A percentile compares a stretch with the other conserved stretches of the same genome.
Conservation (phyloP, 2,329 filamentous ascomycete species). For the Colletotrichum coccodes region DNA sequence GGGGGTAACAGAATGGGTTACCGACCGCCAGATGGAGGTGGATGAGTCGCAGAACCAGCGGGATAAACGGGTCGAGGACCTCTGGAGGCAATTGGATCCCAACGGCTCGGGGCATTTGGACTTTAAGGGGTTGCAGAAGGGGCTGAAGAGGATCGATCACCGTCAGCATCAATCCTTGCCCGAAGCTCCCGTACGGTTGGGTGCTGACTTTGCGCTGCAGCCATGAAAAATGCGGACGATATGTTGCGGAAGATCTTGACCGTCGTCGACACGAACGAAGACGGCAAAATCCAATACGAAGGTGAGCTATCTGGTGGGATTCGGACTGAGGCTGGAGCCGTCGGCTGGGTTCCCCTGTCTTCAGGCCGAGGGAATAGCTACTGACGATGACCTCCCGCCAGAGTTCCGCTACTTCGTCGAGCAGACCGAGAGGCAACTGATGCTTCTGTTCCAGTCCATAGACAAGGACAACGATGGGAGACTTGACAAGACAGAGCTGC, state of each 20-base stretch:
- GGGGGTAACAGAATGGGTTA: constrained; percentile 61
- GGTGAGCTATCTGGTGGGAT: constrained; percentile 62
- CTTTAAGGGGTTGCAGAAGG: constrained; percentile 84
- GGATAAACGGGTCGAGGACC: constrained; percentile 82
- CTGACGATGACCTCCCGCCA: constrained; percentile 46
- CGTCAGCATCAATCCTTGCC: constrained; percentile 62
- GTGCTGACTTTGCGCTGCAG: constrained; percentile 46
- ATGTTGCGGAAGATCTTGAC: constrained; percentile 84
- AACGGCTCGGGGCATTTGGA: constrained; percentile 83
- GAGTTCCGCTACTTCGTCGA: constrained; percentile 93
- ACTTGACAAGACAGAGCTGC: constrained; percentile 87
- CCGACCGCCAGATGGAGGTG: constrained; percentile 71
- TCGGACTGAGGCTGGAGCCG: constrained; percentile 17
- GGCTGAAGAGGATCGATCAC: constrained; percentile 89
- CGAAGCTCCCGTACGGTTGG: neutral
- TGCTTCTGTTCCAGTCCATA: constrained; percentile 84
- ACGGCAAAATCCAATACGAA: constrained; percentile 91
- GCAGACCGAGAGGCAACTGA: constrained; percentile 85
- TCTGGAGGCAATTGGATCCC: constrained; percentile 87
- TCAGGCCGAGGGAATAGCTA: constrained; percentile 22
- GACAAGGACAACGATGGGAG: constrained; percentile 87
- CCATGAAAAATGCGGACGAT: constrained; percentile 88
- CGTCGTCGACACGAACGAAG: constrained; percentile 85
- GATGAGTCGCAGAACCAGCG: constrained; percentile 81
- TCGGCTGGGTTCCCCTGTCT: constrained; percentile 15